These are phyloP conservation scores for Pleurozium schreberi DNA, from an alignment of 225 moss, liverwort and hornwort species.

Conservation along the genomic window DNA sequence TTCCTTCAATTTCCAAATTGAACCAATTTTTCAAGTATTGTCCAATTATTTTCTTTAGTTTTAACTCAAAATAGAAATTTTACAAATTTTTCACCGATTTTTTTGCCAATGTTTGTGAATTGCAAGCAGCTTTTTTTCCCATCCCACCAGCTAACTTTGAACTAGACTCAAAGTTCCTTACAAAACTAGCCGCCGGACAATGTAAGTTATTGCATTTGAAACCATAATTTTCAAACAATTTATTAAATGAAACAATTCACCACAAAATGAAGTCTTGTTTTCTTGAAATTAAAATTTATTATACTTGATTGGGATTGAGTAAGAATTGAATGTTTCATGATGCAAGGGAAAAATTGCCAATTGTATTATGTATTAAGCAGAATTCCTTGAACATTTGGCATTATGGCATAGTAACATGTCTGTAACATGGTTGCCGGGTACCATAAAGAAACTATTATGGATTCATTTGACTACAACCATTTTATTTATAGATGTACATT, in stretches of 20 bases:
- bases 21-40: too few relatives aligned
- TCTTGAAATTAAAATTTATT: not conserved
- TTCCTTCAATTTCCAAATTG: too few relatives aligned
- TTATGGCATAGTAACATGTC: rapidly evolving
- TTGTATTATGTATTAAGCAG: not conserved
- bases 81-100: too few relatives aligned
- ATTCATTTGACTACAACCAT: not conserved
- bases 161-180: too few relatives aligned
- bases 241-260: not conserved
- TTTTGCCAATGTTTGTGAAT: too few relatives aligned
- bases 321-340: not conserved
- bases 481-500: not conserved
- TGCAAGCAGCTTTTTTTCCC: too few relatives aligned
- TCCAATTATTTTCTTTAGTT: too few relatives aligned
- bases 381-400: rapidly evolving
- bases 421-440: rapidly evolving
- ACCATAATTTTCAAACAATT: not conserved
- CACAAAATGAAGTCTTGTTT: not conserved
- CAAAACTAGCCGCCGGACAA: too few relatives aligned
- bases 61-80: too few relatives aligned
- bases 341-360: not conserved
- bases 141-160: too few relatives aligned
- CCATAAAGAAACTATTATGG: rapidly evolving
- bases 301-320: not conserved
- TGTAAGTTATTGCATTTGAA: too few relatives aligned